These are phyloP conservation scores for Suillus sp. DNA, from an alignment of 768 basidiomycete species.

Conservation along the genomic window DNA sequence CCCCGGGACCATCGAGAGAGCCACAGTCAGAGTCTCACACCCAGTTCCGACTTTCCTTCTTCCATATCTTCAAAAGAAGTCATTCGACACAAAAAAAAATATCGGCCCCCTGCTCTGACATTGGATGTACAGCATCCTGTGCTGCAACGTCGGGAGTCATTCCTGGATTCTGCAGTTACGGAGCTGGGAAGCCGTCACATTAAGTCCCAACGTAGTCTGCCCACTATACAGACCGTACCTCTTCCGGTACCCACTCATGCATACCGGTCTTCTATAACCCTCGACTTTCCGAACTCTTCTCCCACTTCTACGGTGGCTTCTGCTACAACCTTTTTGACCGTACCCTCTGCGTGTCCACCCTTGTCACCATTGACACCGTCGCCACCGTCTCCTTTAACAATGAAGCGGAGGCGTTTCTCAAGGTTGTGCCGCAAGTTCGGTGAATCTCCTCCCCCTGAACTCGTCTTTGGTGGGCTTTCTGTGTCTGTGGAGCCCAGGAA, in stretches of 20 bases:
- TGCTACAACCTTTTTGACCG: not conserved
- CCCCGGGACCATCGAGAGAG: not conserved
- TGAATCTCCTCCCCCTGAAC: constrained; percentile 30
- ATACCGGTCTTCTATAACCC: not conserved
- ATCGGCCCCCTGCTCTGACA: not conserved
- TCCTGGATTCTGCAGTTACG: not conserved
- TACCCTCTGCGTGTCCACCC: constrained; percentile 3
- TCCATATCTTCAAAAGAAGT: not conserved
- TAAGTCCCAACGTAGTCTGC: constrained; percentile 4
- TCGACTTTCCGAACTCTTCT: not conserved
- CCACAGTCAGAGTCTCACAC: not conserved
- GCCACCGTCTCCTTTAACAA: constrained; percentile 31
- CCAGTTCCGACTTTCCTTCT: not conserved
- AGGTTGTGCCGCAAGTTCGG: constrained; percentile 39
- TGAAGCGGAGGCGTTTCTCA: constrained; percentile 31
- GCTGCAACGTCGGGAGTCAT: not conserved
- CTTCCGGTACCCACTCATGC: not conserved
- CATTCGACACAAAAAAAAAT: not conserved
- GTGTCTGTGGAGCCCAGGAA: not conserved
- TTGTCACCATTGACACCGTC: constrained; percentile 19
- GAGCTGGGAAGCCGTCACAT: not conserved
- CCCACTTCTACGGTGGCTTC: not conserved
- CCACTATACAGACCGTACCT: not conserved
- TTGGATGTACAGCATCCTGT: not conserved
- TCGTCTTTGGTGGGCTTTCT: constrained; percentile 16